phyloP scores from a whole-genome alignment of 768 basidiomycete genomes.

The Collybia sp. region DNA sequence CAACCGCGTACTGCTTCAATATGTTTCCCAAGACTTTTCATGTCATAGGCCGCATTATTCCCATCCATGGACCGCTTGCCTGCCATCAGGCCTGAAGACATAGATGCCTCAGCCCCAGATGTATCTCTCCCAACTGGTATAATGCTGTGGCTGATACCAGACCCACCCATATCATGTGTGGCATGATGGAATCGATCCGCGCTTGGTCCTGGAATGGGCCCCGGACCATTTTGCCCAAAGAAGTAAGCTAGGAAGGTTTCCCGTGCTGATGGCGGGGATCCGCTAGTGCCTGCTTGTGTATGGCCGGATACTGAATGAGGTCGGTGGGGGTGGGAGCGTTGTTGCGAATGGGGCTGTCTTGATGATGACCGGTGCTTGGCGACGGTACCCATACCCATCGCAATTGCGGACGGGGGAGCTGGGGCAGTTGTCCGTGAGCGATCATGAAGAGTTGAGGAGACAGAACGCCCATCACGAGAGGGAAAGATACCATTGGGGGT shows the following conservation, averaged over 20 bases:
- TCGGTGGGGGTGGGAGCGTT: constrained; percentile 12
- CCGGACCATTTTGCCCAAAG: constrained; percentile 88
- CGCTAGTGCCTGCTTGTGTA: constrained; percentile 27
- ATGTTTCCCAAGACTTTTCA: constrained; percentile 97
- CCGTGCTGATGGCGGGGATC: constrained; percentile 55
- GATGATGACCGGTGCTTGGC: constrained; percentile 33
- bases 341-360: constrained; percentile 15
- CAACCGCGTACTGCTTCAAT: constrained; percentile 83
- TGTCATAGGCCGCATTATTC: constrained; percentile 87
- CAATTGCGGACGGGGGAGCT: constrained; percentile 23
- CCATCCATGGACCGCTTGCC: constrained; percentile 65
- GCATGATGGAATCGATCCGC: constrained; percentile 30
- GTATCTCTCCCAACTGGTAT: constrained; percentile 61
- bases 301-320: constrained; percentile 1
- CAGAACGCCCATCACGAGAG: constrained; percentile 58
- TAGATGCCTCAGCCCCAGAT: constrained; percentile 44
- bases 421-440: constrained; percentile 50
- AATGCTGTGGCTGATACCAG: constrained; percentile 18
- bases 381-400: constrained; percentile 19
- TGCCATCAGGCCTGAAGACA: constrained; percentile 61
- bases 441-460: constrained; percentile 75
- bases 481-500: constrained; percentile 49
- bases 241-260: constrained; percentile 98
- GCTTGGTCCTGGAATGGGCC: constrained; percentile 57
- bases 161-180: constrained; percentile 13